These are phyloP conservation scores for Persicaria maculosa DNA, from an alignment of 148 eudicot species.

Conservation along the genomic window DNA sequence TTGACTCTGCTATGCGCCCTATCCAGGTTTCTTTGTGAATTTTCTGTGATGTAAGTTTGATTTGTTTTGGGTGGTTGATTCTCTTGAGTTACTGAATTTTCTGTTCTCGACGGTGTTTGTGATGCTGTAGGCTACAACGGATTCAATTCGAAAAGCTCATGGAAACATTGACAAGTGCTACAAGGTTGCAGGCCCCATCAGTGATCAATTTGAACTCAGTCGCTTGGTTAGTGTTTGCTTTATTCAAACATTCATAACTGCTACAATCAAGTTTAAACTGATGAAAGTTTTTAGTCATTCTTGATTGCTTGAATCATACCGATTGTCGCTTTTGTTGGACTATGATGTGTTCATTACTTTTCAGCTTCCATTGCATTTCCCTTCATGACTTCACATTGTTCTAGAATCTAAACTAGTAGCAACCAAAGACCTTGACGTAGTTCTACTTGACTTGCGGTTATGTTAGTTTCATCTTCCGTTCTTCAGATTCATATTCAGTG, in stretches of 20 bases:
- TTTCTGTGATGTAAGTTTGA: not conserved
- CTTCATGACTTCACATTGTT: no score
- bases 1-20: conserved; percentile 99
- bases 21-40: conserved; percentile 48
- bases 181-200: conserved; percentile 79
- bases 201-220: conserved; percentile 70
- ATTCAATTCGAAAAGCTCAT: conserved; percentile 74
- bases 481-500: not conserved
- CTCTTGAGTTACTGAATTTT: not conserved
- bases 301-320: no score
- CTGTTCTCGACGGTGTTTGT: not conserved
- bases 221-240: conserved; percentile 48
- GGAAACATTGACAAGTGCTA: conserved; percentile 85
- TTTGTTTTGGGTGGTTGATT: conserved; percentile 12
- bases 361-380: no score
- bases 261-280: no score
- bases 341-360: no score
- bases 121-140: conserved; percentile 59
- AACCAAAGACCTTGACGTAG: not conserved
- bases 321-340: no score
- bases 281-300: no score
- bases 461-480: not conserved
- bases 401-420: no score
- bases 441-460: not conserved
- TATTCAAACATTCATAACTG: no score